A percentile compares a stretch with the other conserved stretches of the same genome.
phyloP scores from a whole-genome alignment of 306 rosid genomes.

The Casuarina equisetifolia region DNA sequence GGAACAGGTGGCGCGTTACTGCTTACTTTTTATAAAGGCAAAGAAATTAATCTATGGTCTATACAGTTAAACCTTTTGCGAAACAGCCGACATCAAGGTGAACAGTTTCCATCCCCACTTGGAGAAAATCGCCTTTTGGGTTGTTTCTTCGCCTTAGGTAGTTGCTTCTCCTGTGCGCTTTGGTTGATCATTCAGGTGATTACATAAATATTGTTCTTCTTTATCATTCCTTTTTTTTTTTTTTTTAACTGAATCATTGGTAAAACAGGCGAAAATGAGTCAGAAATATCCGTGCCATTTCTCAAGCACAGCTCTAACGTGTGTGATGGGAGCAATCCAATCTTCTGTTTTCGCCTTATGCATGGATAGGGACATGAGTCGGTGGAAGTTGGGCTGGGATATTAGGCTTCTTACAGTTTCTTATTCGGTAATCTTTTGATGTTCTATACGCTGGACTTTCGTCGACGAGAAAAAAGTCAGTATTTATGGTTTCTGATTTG shows the following conservation, averaged over 20 bases:
- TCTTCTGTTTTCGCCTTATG: constrained; percentile 44
- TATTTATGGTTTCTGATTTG: background rate
- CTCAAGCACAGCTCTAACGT: constrained; percentile 69
- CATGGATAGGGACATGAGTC: constrained; percentile 53
- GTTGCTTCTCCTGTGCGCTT: constrained; percentile 25
- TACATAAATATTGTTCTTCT: too few relatives aligned
- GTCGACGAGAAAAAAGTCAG: too few relatives aligned
- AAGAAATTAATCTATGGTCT: constrained; percentile 49
- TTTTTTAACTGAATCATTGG: background rate
- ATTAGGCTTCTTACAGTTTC: constrained; percentile 58
- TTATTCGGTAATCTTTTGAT: constrained; percentile 44
- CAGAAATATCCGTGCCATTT: constrained; percentile 48
- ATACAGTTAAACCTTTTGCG: constrained; percentile 55
- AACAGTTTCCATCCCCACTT: constrained; percentile 17
- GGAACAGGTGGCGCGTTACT: constrained; percentile 81
- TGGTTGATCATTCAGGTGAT: constrained; percentile 55
- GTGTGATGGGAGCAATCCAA: constrained; percentile 55
- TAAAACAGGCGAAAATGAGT: constrained; percentile 55
- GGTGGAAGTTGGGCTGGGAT: constrained; percentile 67
- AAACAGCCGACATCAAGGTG: background rate
- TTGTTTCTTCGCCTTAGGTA: constrained; percentile 24
- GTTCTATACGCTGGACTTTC: background rate
- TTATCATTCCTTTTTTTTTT: background rate
- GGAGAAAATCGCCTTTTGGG: constrained; percentile 28
- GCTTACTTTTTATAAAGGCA: constrained; percentile 56